These are phyloP conservation scores for Platanus orientalis DNA, from an alignment of 164 flowering plant species.

Conservation along the genomic window DNA sequence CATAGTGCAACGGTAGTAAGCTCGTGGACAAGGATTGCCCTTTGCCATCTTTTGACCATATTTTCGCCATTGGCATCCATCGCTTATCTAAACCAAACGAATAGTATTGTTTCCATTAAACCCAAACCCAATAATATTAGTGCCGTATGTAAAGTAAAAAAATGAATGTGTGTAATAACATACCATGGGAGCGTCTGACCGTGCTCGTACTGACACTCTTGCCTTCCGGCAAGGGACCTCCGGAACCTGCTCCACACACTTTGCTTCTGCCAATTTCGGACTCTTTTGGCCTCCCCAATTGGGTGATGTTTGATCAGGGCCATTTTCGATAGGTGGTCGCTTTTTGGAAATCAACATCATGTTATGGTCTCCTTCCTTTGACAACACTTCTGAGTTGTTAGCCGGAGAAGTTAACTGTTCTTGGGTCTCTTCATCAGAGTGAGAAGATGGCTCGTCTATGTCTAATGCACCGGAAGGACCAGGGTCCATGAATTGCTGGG, in stretches of 20 bases:
- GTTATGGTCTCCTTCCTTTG: constrained; percentile 13
- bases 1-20: constrained; percentile 68
- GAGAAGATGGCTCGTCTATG: constrained; percentile 20
- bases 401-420: constrained; percentile 16
- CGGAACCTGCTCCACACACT: constrained; percentile 18
- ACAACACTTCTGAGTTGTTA: constrained; percentile 14
- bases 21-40: constrained; percentile 68
- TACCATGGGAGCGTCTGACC: constrained; percentile 56
- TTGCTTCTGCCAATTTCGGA: constrained; percentile 18
- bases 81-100: constrained; percentile 59
- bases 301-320: constrained; percentile 15
- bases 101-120: no score
- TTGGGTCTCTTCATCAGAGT: constrained; percentile 22
- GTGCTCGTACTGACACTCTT: constrained; percentile 54
- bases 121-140: no score
- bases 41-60: constrained; percentile 68
- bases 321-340: constrained; percentile 11
- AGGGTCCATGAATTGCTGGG: constrained; percentile 44
- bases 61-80: constrained; percentile 70
- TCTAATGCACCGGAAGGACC: constrained; percentile 26
- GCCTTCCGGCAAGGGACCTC: constrained; percentile 45
- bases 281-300: constrained; percentile 24
- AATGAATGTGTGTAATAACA: no score
- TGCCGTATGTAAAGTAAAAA: no score
- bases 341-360: constrained; percentile 8